Evolutionary conservation across 2,329 filamentous ascomycete species (phyloP), one percentile per base, ranked within the genome.

Genomic region (Exophiala oligosperma): DNA sequence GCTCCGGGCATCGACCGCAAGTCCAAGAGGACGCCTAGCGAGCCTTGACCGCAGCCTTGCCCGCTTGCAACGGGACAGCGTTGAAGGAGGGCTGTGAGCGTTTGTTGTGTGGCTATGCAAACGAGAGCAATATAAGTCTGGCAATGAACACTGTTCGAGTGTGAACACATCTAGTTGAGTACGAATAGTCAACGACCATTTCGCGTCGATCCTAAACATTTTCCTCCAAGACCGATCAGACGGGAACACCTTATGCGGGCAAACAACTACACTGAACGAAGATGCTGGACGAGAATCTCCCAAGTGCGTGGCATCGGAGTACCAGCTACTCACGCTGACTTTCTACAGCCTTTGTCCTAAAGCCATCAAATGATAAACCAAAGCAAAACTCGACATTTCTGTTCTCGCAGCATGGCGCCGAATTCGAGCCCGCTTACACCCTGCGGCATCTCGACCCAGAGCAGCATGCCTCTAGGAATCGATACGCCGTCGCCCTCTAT

Each of bases 201-300:
- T 11, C 6, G 8, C 7, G 32, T 35, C 32, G 6, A 35, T 9
- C 32, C 7, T 9, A 11, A 11, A 11, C 32, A 35, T 9, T 9
- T 9, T 35, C 32, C 6, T 9, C 32, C 32, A 11, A 11, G 7
- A 43, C 11, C 4, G 40, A 9, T 5, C 3, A 17, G 14, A 23
- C 40, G 6, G 6, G 40, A 17, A 17, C 40, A 43, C 21, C 28
- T 48, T 9, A 17, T 14, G 24, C 24, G 26, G 28, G 28, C 28
- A 24, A 11, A 40, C 23, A 52, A 43, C 2, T 35, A 17, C 12
- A 52, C n/a, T 6, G 38, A 41, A 7, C 24, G 17, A 54, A 57
- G 11, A 96, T 96, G 92, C 83, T 96, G 68, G 92, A 96, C 85
- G 91, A 95, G 73, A 96, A 92, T 74, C 84, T 97, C n/a, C 92